Evolutionary conservation across 768 basidiomycete genomes (phyloP).

Genomic region (Dacryopinax primogenitus): DNA sequence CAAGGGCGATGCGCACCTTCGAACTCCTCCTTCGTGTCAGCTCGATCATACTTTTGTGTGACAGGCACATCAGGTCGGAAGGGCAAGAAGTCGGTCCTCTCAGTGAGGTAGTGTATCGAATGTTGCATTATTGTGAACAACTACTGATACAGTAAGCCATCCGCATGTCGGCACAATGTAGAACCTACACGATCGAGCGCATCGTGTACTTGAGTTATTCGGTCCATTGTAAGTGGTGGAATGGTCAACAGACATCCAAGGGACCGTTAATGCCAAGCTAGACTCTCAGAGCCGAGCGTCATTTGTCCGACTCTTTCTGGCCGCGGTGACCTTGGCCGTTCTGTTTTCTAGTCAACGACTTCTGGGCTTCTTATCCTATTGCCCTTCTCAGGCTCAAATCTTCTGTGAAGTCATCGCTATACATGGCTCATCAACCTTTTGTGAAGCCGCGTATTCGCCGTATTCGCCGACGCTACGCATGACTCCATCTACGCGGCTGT

Average conservation of each 20-base stretch:
- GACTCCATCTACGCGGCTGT: background rate
- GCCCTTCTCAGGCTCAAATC: background rate
- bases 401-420: constrained; percentile 3
- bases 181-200: background rate
- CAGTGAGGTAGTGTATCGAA: constrained; percentile 1
- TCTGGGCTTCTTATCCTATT: background rate
- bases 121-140: constrained; percentile 1
- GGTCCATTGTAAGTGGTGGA: background rate
- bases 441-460: background rate
- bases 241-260: no score
- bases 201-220: constrained; percentile 5
- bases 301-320: background rate
- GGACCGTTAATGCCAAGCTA: background rate
- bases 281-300: background rate
- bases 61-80: background rate
- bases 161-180: background rate
- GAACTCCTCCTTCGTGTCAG: background rate
- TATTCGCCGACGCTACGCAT: background rate
- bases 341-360: background rate
- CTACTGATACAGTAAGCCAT: background rate
- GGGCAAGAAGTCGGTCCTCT: background rate
- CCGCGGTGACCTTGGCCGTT: background rate
- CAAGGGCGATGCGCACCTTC: background rate
- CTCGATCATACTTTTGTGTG: background rate
- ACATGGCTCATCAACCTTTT: background rate